Evolutionary conservation across 352 stramenopile genomes (phyloP), one percentile per base, ranked within the genome.

Genomic region (Phytophthora litchii): DNA sequence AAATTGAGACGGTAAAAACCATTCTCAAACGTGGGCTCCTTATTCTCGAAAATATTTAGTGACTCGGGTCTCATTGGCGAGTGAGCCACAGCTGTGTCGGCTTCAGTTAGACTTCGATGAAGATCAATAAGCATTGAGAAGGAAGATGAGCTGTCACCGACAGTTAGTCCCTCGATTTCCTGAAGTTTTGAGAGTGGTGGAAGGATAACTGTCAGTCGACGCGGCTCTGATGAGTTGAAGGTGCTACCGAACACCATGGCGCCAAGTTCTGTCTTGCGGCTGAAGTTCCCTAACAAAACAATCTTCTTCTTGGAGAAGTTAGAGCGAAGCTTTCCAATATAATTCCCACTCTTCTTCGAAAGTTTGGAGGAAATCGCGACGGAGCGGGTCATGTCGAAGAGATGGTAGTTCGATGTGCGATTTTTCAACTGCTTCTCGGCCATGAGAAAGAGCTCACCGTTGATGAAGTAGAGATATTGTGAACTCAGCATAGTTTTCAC

Each of bases 331-430:
- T 96, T 97, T 32, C 89, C 89, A 14, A 96, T 72, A 71, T 96
- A 97, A 45, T 96, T 94, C 38, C 87, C 89, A 34, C 82, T 89
- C 59, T 97, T 97, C 66, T 96, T 96, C 4, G 71, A 83, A 1
- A 96, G 56, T 25, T 84, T 84, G 23, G 60, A 65, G 1, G 68
- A 54, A 3, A 78, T 34, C 13, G 74, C 67, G 8, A 67, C 65
- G 2, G 72, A 80, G 20, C 86, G 72, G 16, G 85, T 83, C 75
- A 94, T 92, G 67, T 97, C 89, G 55, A 93, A 97, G 42, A 97
- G 60, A 56, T 91, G 73, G 59, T 93, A 96, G 67, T 94, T 92
- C 13, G 85, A 83, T 17, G 85, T 94, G 20, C 85, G 83, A 45
- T 79, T 87, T 61, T 86, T 83, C 52, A 83, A 62, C 54, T 88